phyloP scores from a whole-genome alignment of 192 early-diverging fungal species.

The Coemansia sp. region DNA sequence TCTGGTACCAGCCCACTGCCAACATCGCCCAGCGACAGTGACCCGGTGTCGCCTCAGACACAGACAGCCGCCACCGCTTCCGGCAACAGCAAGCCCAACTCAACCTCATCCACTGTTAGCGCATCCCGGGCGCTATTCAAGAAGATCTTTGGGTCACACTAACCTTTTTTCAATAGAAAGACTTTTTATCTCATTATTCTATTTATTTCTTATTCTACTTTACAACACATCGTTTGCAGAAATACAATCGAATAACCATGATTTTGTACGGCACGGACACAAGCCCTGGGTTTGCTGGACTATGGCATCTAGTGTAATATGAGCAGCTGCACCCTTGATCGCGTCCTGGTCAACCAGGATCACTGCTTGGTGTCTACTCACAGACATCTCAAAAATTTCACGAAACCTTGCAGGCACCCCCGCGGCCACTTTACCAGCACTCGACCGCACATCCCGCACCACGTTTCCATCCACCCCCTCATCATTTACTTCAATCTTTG shows the following conservation, averaged over 20 bases:
- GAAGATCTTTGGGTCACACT: constrained; percentile 56
- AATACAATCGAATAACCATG: constrained; percentile 52
- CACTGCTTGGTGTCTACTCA: background rate
- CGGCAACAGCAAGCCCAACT: constrained; percentile 9
- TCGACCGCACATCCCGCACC: background rate
- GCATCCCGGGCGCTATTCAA: constrained; percentile 47
- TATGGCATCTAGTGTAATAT: constrained; percentile 14
- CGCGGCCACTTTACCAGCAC: constrained; percentile 8
- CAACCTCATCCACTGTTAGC: constrained; percentile 11
- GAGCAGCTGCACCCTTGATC: constrained; percentile 12
- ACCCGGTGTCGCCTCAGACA: constrained; percentile 16
- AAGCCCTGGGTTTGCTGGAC: constrained; percentile 3
- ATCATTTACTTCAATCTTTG: background rate
- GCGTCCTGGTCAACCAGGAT: constrained; percentile 28
- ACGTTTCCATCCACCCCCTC: background rate
- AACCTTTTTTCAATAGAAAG: constrained; percentile 16
- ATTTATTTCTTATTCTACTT: background rate
- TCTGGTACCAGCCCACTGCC: constrained; percentile 4
- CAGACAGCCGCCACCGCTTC: too few species aligned
- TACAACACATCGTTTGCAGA: constrained; percentile 26
- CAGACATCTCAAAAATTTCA: constrained; percentile 25
- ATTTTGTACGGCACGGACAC: constrained; percentile 33
- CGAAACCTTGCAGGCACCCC: constrained; percentile 25
- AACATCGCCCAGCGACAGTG: constrained; percentile 11
- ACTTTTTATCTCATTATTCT: constrained; percentile 1